Evolutionary conservation across 106 monocot genomes (phyloP).

Genomic region (Phalaenopsis equestris): DNA sequence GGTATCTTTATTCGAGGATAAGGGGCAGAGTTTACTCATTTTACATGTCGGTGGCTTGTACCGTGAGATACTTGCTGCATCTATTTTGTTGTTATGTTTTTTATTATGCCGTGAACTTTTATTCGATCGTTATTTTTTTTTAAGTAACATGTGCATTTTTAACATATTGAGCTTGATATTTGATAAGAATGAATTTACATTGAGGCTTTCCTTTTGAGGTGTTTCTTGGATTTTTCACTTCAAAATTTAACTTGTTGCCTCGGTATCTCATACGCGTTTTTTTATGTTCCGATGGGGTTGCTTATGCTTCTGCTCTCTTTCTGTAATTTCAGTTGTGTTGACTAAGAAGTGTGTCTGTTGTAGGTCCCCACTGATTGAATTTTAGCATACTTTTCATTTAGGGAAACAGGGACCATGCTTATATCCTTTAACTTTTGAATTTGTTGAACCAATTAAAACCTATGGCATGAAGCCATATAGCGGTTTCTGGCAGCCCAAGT

Average conservation of each 20-base stretch:
- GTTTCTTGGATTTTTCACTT: background rate
- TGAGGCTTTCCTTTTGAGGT: background rate
- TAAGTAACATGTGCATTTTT: background rate
- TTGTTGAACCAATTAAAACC: constrained; percentile 3
- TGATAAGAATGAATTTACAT: background rate
- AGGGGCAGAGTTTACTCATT: background rate
- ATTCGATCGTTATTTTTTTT: background rate
- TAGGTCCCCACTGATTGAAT: background rate
- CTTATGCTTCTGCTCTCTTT: background rate
- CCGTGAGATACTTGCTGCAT: background rate
- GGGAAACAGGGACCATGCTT: background rate
- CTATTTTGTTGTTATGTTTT: background rate
- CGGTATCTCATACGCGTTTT: background rate
- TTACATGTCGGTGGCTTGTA: background rate
- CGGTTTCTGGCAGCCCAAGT: background rate
- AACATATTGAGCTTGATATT: background rate
- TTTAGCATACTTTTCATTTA: too few relatives aligned
- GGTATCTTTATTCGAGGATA: background rate
- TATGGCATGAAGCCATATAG: background rate
- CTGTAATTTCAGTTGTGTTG: background rate
- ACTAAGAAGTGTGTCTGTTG: background rate
- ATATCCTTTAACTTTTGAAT: background rate
- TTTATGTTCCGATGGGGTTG: background rate
- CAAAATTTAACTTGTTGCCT: background rate
- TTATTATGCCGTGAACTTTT: background rate